Base-by-base conservation (phyloP, 179 eudicot genomes). In the Drosera spatulata region DNA sequence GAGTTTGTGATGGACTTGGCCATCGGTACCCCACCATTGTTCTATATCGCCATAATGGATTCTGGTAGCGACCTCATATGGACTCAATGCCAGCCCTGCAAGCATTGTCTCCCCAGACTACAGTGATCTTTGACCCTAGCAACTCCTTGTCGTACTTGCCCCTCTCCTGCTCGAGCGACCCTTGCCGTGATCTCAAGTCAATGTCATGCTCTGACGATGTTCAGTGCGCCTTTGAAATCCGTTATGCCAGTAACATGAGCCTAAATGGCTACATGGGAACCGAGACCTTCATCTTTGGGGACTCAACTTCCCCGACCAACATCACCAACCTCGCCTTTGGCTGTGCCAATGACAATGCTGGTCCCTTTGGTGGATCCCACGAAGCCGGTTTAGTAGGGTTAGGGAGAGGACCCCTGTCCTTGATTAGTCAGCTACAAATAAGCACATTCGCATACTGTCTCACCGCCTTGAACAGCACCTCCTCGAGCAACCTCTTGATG, bases 51-150 rank as follows among this genome's bases (percentile, higher is more conserved):
- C 0, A 88, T 88, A 3, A 66, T 88, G 79, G 96, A 88, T 67
- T 82, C 93, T 0, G 96, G 96, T 2, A 88, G 96, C 61, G 93
- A 88, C 50, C 66, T 85, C 5, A 69, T 88, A 44, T 88, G 96
- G 96, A 88, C 89, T 3, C 96, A 88, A 56, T 88, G 96, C 65
- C 66, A 75, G 69, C 96, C 96, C 46, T 88, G 96, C 43, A 63
- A 67, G 2, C 61, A 85, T 5, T 88, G 96, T 60, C 85, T 73
- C 47, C 74, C 74, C 87, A 83, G 46, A 61, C 88, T 40, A 79
- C 82, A 3, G 89, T 93, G 2, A 42, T 88, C 2, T 88, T 85
- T 55, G 81, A 88, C 10, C 10, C 10, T 6, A 45, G 10, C 7
- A 45, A 10, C 49, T 45, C 49, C 49, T 10, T 2, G 7, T 6